Evolutionary conservation across 2,329 filamentous ascomycete genomes (phyloP).

Genomic region (Aspergillus carbonarius): DNA sequence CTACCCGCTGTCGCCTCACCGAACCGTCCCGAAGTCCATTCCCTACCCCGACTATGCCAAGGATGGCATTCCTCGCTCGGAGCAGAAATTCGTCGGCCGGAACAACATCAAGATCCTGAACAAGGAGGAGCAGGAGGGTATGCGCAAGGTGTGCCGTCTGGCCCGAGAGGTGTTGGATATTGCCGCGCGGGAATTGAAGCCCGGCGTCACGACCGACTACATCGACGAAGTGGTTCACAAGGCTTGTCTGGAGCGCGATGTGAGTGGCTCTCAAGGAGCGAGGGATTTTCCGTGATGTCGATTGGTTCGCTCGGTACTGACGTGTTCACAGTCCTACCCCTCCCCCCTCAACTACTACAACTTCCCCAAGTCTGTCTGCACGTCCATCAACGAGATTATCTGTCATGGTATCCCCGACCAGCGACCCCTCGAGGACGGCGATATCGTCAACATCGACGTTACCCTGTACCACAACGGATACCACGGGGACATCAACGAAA

Average conservation of each 20-base stretch:
- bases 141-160: conserved; percentile 87
- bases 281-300: too few relatives aligned
- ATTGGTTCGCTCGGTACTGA: conserved; percentile 14
- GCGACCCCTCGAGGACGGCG: conserved; percentile 80
- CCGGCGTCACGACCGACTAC: conserved; percentile 94
- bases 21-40: conserved; percentile 76
- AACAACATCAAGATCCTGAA: conserved; percentile 83
- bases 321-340: conserved; percentile 72
- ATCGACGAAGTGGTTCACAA: conserved; percentile 95
- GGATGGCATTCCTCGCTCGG: conserved; percentile 71
- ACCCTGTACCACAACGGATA: conserved; percentile 92
- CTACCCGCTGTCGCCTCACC: conserved; percentile 74
- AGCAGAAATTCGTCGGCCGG: conserved; percentile 64
- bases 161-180: conserved; percentile 91
- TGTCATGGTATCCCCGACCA: conserved; percentile 98
- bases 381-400: conserved; percentile 94
- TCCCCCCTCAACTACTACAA: conserved; percentile 93
- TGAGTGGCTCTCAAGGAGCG: conserved; percentile 50
- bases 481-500: conserved; percentile 96
- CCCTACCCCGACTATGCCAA: conserved; percentile 82
- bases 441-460: conserved; percentile 96
- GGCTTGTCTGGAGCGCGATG: conserved; percentile 87
- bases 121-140: conserved; percentile 75
- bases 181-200: conserved; percentile 75
- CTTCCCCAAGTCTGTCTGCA: conserved; percentile 98